Evolutionary conservation across 305 asterid species (phyloP).

Genomic region (Fraxinus latifolia): DNA sequence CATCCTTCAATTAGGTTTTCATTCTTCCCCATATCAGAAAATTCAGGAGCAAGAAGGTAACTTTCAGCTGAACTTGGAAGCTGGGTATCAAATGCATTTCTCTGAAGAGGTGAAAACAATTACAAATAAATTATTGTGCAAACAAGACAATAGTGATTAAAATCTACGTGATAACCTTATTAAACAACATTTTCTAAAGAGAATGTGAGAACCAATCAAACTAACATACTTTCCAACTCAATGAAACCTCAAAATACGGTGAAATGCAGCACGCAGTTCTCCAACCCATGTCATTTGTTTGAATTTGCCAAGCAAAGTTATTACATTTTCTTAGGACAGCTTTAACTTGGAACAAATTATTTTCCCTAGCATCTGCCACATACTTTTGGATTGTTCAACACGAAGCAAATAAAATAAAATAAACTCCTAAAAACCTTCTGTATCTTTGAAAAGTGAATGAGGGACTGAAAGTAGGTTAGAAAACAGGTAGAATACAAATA

Average conservation of each 20-base stretch:
- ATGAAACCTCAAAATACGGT: neutral
- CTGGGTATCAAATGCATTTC: constrained; percentile 57
- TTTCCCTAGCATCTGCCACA: neutral
- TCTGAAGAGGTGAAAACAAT: constrained; percentile 42
- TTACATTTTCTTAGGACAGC: neutral
- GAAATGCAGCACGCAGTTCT: neutral
- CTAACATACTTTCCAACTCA: neutral
- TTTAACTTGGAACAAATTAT: neutral
- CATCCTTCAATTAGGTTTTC: constrained; percentile 78
- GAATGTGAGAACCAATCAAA: neutral
- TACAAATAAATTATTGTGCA: constrained; percentile 20
- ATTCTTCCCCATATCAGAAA: constrained; percentile 51
- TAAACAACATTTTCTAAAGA: neutral
- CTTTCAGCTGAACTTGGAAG: constrained; percentile 77
- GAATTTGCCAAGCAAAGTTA: neutral
- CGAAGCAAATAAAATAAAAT: neutral
- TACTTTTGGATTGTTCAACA: neutral
- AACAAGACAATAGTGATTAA: neutral
- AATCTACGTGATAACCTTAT: neutral
- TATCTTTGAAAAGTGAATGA: neutral
- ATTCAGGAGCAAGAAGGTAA: constrained; percentile 56
- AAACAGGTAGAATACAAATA: neutral
- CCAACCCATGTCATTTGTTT: neutral
- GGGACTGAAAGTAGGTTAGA: constrained; percentile 1
- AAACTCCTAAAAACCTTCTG: neutral